These are phyloP conservation scores for Cystobasidium slooffiae DNA, from an alignment of 1,284 basidiomycete species.

Conservation along the genomic window DNA sequence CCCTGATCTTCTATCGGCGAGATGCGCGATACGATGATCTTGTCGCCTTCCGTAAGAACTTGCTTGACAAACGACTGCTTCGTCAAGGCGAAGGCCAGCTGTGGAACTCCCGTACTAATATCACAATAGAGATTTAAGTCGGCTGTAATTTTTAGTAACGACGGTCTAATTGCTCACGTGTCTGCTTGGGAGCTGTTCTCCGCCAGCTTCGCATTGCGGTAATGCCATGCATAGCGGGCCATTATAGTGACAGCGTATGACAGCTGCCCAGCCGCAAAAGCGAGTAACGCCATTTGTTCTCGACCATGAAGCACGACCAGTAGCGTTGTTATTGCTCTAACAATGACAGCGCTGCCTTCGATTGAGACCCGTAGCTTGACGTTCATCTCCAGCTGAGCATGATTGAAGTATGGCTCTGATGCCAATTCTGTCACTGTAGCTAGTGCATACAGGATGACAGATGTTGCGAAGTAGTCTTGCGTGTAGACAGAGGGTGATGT, in stretches of 20 bases:
- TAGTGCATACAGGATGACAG: constrained; percentile 71
- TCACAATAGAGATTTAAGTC: too few relatives aligned
- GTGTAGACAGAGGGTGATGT: constrained; percentile 62
- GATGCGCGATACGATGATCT: constrained; percentile 79
- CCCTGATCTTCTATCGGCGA: constrained; percentile 84
- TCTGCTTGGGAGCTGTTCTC: neutral
- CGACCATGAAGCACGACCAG: constrained; percentile 63
- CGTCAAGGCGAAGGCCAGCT: constrained; percentile 76
- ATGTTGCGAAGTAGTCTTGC: constrained; percentile 69
- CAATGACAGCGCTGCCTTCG: constrained; percentile 78
- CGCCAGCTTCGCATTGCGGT: constrained; percentile 14
- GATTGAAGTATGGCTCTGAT: constrained; percentile 81
- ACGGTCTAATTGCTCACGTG: neutral
- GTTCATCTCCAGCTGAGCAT: constrained; percentile 51
- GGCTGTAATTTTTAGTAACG: neutral
- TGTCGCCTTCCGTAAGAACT: constrained; percentile 92
- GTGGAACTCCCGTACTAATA: constrained; percentile 56
- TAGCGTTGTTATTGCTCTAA: constrained; percentile 74
- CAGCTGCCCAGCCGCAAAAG: constrained; percentile 80
- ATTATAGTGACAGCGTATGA: constrained; percentile 63
- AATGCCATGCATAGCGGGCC: constrained; percentile 31
- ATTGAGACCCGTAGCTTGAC: constrained; percentile 48
- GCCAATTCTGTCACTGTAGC: constrained; percentile 76
- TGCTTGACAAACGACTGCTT: constrained; percentile 89
- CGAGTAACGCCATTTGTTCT: constrained; percentile 67